Base-by-base conservation (phyloP, 345 rosid species). In the Sisymbrium irio region DNA sequence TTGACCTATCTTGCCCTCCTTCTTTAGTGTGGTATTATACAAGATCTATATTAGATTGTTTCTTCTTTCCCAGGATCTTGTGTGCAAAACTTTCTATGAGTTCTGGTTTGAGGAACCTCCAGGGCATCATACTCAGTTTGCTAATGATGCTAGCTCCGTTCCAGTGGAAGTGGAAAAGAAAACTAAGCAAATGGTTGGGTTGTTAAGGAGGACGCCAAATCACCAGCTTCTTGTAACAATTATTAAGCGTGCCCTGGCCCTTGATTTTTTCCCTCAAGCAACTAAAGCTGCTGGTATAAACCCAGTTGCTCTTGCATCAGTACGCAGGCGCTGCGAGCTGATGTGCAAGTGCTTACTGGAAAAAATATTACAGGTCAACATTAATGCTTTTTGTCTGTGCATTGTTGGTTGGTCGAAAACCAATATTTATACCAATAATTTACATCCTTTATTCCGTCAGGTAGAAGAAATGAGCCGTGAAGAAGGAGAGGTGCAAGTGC, bases 31-130 rank as follows among this genome's bases (percentile, higher is more conserved):
- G 61, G 32, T 42, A 41, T 53, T 32, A 51, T 41, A 74, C 61
- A 69, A 41, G 37, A 42, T 44, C 32, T 44, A 62, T 67, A 20
- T 51, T 51, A 75, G 36, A 61, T 7, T 53, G n/a, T 57, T 41
- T 68, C 67, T 33, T 79, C 40, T 10, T 67, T 57, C 28, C 28
- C 84, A 95, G 98, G 99, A 95, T 83, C 92, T 90, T 71, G 99
- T 95, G 74, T 95, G 96, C 89, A 95, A 95, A 92, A 95, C 94
- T 61, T 92, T 95, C 80, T 88, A 90, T 84, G 98, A 95, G 69
- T 92, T 95, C 72, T 95, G 99, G 99, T 95, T 95, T 67, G 98
- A 95, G 82, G 98, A 95, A 76, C 88, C 97, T 76, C 80, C 90
- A 66, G 88, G 93, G 59, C 69, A 73, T 55, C 96, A 82, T 80